phyloP scores from a whole-genome alignment of 2,329 filamentous ascomycete species.

The Sporothrix schenckii region DNA sequence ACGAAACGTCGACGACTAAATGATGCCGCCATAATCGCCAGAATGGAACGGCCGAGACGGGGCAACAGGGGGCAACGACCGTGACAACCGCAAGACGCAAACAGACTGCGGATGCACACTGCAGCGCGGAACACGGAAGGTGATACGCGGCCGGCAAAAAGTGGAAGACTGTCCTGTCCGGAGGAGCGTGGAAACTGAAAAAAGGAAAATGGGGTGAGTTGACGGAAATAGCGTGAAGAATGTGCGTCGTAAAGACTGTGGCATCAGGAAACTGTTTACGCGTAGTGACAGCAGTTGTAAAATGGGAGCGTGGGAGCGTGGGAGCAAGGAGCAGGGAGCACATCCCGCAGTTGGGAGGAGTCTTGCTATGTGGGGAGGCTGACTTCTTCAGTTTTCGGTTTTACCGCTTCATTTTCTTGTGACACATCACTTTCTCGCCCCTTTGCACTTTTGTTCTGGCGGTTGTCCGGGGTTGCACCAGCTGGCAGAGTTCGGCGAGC shows the following conservation, averaged over 20 bases:
- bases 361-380: neutral
- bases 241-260: neutral
- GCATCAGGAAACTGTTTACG: neutral
- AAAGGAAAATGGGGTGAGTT: neutral
- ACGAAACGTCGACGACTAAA: neutral
- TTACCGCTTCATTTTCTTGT: conserved; percentile 3
- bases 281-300: neutral
- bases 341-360: neutral
- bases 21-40: too few species aligned
- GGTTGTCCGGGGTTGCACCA: conserved; percentile 17
- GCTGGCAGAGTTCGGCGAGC: conserved; percentile 11
- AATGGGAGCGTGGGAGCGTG: neutral
- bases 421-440: conserved; percentile 28
- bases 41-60: too few species aligned
- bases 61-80: too few species aligned
- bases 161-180: neutral
- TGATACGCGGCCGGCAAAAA: conserved; percentile 3
- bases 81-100: neutral
- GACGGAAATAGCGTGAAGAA: neutral
- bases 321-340: neutral
- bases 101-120: conserved; percentile 9
- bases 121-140: conserved; percentile 11
- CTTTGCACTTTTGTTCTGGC: neutral
- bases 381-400: neutral
- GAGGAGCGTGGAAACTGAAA: neutral